A percentile compares a stretch with the other conserved stretches of the same genome.
Evolutionary conservation across 306 rosid species (phyloP).

Genomic region (Purshia tridentata): DNA sequence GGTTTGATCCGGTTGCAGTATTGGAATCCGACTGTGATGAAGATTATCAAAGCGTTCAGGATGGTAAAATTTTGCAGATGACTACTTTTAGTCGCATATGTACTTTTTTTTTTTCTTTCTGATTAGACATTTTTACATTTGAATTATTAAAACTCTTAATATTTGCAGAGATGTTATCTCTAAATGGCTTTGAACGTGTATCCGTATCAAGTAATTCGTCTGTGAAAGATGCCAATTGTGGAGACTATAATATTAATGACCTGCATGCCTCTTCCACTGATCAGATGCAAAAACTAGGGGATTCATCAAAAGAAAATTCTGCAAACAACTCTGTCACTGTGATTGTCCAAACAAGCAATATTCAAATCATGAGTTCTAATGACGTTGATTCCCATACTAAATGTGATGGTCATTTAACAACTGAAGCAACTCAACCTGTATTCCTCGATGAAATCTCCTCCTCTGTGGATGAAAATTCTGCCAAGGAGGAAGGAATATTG

Average conservation of each 20-base stretch:
- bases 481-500: conserved; percentile 58
- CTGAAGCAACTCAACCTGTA: conserved; percentile 64
- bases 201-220: conserved; percentile 46
- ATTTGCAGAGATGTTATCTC: conserved; percentile 60
- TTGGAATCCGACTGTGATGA: conserved; percentile 94
- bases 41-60: conserved; percentile 79
- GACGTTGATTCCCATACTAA: conserved; percentile 41
- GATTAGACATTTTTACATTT: background rate
- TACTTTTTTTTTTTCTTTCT: background rate
- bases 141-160: background rate
- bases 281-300: conserved; percentile 41
- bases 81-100: conserved; percentile 15
- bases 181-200: conserved; percentile 48
- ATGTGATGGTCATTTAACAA: conserved; percentile 34
- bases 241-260: conserved; percentile 23
- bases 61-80: conserved; percentile 47
- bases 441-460: conserved; percentile 74
- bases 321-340: conserved; percentile 28
- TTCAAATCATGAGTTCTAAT: conserved; percentile 36
- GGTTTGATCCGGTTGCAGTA: conserved; percentile 72
- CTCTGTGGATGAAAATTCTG: conserved; percentile 54
- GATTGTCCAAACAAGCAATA: conserved; percentile 40
- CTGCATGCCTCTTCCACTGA: conserved; percentile 27
- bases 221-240: conserved; percentile 48
- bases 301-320: conserved; percentile 32